Conservation (phyloP, 345 rosid genomes). For the Boechera stricta region DNA sequence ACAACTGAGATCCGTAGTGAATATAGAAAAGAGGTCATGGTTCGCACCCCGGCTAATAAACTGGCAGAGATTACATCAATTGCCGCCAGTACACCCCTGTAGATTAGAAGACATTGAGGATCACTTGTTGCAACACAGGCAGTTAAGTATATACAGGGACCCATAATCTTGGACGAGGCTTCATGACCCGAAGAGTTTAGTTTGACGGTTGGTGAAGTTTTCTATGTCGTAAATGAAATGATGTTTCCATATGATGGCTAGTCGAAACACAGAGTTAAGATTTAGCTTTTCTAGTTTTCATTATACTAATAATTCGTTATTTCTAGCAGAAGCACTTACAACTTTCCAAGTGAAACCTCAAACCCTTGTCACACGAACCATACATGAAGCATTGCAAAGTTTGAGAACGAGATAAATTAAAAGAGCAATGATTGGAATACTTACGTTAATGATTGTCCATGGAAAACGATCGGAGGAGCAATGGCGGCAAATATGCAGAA, state of each 20-base stretch:
- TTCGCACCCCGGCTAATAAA: constrained; percentile 82
- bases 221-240: neutral
- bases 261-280: neutral
- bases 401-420: neutral
- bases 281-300: neutral
- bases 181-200: neutral
- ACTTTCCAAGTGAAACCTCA: neutral
- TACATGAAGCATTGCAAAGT: constrained; percentile 15
- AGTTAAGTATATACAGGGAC: constrained; percentile 1
- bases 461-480: constrained; percentile 94
- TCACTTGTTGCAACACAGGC: constrained; percentile 14
- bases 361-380: constrained; percentile 1
- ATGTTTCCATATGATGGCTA: neutral
- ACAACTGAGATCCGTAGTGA: neutral
- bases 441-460: constrained; percentile 94
- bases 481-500: constrained; percentile 95
- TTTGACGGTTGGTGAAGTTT: neutral
- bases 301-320: neutral
- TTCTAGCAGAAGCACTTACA: constrained; percentile 5
- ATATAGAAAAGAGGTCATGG: constrained; percentile 12
- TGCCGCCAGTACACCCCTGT: constrained; percentile 95
- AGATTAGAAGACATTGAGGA: constrained; percentile 25
- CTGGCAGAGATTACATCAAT: constrained; percentile 73
- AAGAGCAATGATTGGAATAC: constrained; percentile 40
- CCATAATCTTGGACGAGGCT: neutral